Base-by-base conservation (phyloP, 2,329 filamentous ascomycete genomes). In the Trichoderma sp. region DNA sequence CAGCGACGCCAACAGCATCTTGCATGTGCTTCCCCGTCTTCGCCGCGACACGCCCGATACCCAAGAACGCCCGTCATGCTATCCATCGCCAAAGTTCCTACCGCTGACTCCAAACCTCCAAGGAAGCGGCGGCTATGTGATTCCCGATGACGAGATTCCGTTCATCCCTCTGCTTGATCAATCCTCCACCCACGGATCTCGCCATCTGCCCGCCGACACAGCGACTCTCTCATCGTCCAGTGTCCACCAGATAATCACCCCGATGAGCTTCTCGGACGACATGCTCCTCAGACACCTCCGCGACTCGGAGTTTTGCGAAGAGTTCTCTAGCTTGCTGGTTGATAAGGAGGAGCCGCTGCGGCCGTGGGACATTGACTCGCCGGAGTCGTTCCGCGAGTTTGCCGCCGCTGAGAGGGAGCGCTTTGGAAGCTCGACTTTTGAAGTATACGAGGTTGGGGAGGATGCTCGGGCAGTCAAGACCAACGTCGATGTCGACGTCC, bases 381-480 rank as follows among this genome's bases (percentile, higher is more conserved):
- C 72, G 2, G 67, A 72, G 17, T 58, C 78, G 9, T 78, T 82
- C 37, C 67, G 72, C 15, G 73, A 74, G 39, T 78, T 78, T 71
- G 78, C 78, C 1, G 71, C 76, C 8, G 78, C 75, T 42, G 80
- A 82, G 48, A 74, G 77, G 8, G 76, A 79, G 32, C 73, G 74
- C 35, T 81, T 82, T 45, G 79, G 80, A 4, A 83, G 84, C 68
- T 82, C 83, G 3, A 84, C 85, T 17, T 86, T 86, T 69, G 85
- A 87, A 70, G 82, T 88, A 4, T 88, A 86, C 71, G 86, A 88
- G 70, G 79, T 89, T 13, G 81, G 80, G 1, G 75, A 75, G 4
- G 81, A 86, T 64, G 83, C 83, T 2, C 71, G 75, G 2, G 80
- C 82, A 17, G 52, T 67, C 56, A 78, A 75, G 70, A 72, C 73